phyloP scores from a whole-genome alignment of 2,329 filamentous ascomycete species.

The Stachybotrys chartarum region DNA sequence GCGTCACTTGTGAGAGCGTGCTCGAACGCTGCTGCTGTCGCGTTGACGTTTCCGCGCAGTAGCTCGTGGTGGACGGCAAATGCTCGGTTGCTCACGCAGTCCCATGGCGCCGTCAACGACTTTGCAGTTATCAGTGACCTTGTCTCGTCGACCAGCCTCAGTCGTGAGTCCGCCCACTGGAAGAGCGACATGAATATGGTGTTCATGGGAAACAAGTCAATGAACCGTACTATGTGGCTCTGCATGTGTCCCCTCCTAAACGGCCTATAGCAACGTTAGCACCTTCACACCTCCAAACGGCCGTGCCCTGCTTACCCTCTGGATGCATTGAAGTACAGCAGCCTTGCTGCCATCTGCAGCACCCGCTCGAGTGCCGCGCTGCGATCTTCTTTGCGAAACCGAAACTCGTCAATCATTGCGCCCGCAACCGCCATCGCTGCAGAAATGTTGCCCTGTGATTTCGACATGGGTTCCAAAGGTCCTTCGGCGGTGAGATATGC shows the following conservation, averaged over 20 bases:
- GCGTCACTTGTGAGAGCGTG: constrained; percentile 35
- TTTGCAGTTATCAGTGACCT: constrained; percentile 55
- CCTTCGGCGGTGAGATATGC: constrained; percentile 51
- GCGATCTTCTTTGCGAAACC: constrained; percentile 22
- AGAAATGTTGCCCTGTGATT: constrained; percentile 47
- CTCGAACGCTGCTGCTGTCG: constrained; percentile 44
- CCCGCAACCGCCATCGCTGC: constrained; percentile 37
- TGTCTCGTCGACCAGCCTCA: constrained; percentile 70
- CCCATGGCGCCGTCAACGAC: constrained; percentile 31
- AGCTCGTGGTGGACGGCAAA: constrained; percentile 48
- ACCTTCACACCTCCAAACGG: neutral
- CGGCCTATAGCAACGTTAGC: constrained; percentile 33
- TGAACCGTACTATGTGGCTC: constrained; percentile 50
- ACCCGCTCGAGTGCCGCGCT: constrained; percentile 50
- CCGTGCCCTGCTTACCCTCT: constrained; percentile 35
- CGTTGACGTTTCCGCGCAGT: constrained; percentile 38
- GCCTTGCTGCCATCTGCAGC: constrained; percentile 58
- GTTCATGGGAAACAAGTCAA: constrained; percentile 65
- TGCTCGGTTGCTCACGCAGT: constrained; percentile 34
- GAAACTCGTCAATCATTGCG: constrained; percentile 34
- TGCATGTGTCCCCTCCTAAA: constrained; percentile 64
- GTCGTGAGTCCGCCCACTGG: constrained; percentile 65
- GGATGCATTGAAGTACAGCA: constrained; percentile 61
- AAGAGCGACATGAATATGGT: constrained; percentile 67
- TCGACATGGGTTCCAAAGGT: constrained; percentile 34